Evolutionary conservation across 2,329 filamentous ascomycete genomes (phyloP).

Genomic region (Akanthomyces dipterigenus): DNA sequence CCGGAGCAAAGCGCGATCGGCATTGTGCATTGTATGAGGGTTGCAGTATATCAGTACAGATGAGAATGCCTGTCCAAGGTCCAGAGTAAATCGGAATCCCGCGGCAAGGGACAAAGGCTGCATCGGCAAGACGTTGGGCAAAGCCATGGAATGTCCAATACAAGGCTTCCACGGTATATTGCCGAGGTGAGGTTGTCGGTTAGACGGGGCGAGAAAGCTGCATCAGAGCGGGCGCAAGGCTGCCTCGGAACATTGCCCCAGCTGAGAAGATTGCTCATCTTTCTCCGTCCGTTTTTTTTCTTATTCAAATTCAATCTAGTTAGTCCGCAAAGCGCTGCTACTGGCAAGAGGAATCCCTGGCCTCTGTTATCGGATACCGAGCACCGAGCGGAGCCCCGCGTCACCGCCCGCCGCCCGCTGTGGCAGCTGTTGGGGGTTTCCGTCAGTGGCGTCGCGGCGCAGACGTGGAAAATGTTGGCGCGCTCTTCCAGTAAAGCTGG

Average conservation of each 20-base stretch:
- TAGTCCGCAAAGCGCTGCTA: background rate
- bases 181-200: background rate
- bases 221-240: background rate
- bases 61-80: too few relatives aligned
- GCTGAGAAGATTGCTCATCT: background rate
- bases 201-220: background rate
- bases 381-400: slow-evolving; percentile 7
- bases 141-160: background rate
- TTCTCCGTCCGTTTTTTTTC: background rate
- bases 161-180: background rate
- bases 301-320: background rate
- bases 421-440: too few relatives aligned
- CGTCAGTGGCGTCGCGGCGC: too few relatives aligned
- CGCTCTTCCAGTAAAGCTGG: too few relatives aligned
- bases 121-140: too few relatives aligned
- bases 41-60: too few relatives aligned
- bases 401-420: background rate
- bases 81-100: too few relatives aligned
- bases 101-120: too few relatives aligned
- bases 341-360: too few relatives aligned
- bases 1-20: too few relatives aligned
- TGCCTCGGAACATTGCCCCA: background rate
- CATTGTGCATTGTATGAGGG: too few relatives aligned
- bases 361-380: background rate
- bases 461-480: too few relatives aligned